Percentiles rank a stretch among this genome's conserved stretches.
These are phyloP conservation scores for Sporobolus alterniflorus DNA, from an alignment of 202 grass and related monocot genomes.

Conservation along the genomic window DNA sequence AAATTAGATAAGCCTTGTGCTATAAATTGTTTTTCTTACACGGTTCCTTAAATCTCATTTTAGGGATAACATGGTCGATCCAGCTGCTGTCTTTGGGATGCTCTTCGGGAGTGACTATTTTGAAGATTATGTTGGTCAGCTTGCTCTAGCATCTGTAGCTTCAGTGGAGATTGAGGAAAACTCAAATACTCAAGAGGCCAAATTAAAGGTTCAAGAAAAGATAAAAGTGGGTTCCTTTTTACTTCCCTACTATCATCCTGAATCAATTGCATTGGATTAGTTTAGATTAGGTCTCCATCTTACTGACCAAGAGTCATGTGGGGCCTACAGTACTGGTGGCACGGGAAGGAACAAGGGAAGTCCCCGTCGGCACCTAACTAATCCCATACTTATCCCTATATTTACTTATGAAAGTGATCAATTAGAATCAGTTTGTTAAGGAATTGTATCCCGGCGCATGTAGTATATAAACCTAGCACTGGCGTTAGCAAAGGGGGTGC, in stretches of 20 bases:
- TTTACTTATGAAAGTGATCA: too few species aligned
- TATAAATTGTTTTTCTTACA: constrained; percentile 10
- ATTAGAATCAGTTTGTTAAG: too few species aligned
- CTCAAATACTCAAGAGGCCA: constrained; percentile 58
- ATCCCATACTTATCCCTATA: too few species aligned
- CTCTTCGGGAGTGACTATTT: constrained; percentile 97
- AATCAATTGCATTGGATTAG: constrained; percentile 14
- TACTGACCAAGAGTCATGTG: too few species aligned
- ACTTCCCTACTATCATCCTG: background rate
- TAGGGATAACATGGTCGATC: constrained; percentile 92
- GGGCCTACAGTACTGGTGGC: too few species aligned
- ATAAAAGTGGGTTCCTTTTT: constrained; percentile 60
- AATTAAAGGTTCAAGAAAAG: constrained; percentile 80
- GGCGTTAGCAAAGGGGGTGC: too few species aligned
- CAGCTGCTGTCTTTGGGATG: constrained; percentile 90
- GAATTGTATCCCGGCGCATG: too few species aligned
- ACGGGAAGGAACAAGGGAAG: too few species aligned
- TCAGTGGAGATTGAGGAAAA: constrained; percentile 76
- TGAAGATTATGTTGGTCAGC: constrained; percentile 95
- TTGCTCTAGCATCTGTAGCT: constrained; percentile 88
- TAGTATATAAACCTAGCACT: too few species aligned
- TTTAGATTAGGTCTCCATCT: background rate
- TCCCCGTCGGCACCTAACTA: too few species aligned
- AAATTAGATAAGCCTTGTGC: background rate
- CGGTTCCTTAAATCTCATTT: constrained; percentile 20